These are phyloP conservation scores for Zygotorulaspora sp. DNA, from an alignment of 805 yeast species.

Conservation along the genomic window DNA sequence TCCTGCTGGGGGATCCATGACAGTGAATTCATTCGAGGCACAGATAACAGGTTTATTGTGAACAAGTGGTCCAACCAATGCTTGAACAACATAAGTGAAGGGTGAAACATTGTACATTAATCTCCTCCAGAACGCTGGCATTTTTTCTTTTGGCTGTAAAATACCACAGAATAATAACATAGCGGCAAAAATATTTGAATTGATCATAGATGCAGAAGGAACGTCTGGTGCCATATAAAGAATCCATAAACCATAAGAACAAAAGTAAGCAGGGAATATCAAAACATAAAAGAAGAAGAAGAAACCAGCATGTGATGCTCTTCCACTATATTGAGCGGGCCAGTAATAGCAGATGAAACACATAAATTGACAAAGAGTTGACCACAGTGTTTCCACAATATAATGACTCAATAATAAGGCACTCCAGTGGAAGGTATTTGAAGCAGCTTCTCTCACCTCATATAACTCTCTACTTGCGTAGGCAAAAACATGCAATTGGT, in stretches of 20 bases:
- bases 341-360: constrained; percentile 46
- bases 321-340: constrained; percentile 42
- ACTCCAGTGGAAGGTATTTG: constrained; percentile 65
- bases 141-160: constrained; percentile 40
- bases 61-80: constrained; percentile 39
- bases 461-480: constrained; percentile 57
- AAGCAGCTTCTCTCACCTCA: constrained; percentile 70
- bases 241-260: constrained; percentile 52
- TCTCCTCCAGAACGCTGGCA: constrained; percentile 47
- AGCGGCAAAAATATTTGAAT: constrained; percentile 47
- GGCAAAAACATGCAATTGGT: constrained; percentile 61
- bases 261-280: constrained; percentile 47
- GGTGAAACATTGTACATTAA: constrained; percentile 46
- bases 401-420: constrained; percentile 47
- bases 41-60: constrained; percentile 40
- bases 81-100: constrained; percentile 45
- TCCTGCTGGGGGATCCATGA: constrained; percentile 43
- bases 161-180: constrained; percentile 54
- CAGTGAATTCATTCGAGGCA: constrained; percentile 35
- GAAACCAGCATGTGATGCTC: constrained; percentile 49
- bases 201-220: constrained; percentile 41
- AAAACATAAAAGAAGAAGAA: constrained; percentile 47
- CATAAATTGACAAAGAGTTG: constrained; percentile 40
- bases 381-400: constrained; percentile 46
- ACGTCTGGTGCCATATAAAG: constrained; percentile 43